Evolutionary conservation across 148 eudicot genomes (phyloP), one percentile per base, ranked within the genome.

Genomic region (Nepenthes mirabilis): DNA sequence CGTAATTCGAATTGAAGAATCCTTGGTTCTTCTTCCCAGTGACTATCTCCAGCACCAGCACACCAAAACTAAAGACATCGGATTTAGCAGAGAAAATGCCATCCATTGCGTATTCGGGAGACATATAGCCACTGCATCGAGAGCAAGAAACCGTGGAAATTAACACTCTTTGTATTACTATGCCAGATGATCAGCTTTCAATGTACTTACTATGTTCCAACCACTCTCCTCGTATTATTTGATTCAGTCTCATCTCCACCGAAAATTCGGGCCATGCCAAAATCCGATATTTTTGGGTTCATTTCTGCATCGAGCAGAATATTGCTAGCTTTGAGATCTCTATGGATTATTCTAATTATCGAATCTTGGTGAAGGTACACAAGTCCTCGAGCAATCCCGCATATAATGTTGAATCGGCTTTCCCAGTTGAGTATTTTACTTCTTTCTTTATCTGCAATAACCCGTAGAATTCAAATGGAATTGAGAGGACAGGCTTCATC

Each of bases 61-160:
- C 84, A 8, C 84, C 84, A 8, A 76, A 80, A 9, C 81, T 77
- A 63, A 80, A 80, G 35, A 76, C 81, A 45, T 80, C 84, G 1
- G 84, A 80, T 60, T 80, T 80, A 33, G 67, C 37, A 1, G 84
- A 80, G 79, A 80, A 80, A 8, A 73, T 60, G 2, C 84, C 84
- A 43, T 80, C 81, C 84, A 80, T 76, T 58, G 78, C 78, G 9
- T 80, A 80, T 45, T 80, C 84, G 3, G 84, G 84, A 14, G 84
- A 71, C 81, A 80, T 80, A 37, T 80, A 80, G 14, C 84, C 84
- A 55, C 84, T 80, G 61, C 76, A 64, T 8, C 45, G 8, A 49
- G 52, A 12, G 13, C 13, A 49, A 6, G 11, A 49, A 6, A 40
- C 4, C 8, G 45, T 40, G 6, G 8, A 40, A 40, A 40, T 23